These are phyloP conservation scores for Claviceps digitariae DNA, from an alignment of 2,329 filamentous ascomycete species.

Conservation along the genomic window DNA sequence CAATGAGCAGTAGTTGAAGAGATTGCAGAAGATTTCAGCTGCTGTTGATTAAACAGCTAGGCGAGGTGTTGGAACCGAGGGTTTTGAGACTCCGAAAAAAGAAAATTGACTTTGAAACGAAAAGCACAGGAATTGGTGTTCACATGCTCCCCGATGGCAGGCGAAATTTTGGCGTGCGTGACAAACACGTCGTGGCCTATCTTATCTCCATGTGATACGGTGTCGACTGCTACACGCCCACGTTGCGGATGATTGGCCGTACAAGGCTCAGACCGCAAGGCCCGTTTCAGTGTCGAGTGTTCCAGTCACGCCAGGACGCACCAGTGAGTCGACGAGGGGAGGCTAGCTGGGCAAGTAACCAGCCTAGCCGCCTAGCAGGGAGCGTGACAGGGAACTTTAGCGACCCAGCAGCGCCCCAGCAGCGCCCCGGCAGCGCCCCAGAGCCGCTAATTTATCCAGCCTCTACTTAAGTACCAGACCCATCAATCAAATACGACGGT, in stretches of 20 bases:
- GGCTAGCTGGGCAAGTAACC: no score
- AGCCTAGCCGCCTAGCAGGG: neutral
- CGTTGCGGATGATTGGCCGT: no score
- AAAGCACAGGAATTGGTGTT: neutral
- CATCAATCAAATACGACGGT: neutral
- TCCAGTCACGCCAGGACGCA: no score
- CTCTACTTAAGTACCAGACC: neutral
- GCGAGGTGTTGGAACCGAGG: neutral
- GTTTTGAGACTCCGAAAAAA: neutral
- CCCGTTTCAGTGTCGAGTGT: no score
- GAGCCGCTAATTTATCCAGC: neutral
- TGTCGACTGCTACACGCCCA: no score
- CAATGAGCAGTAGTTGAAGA: neutral
- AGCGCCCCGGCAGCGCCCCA: neutral
- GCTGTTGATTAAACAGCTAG: neutral
- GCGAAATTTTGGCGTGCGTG: no score
- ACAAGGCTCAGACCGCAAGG: no score
- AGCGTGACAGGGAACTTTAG: neutral
- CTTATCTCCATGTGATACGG: neutral
- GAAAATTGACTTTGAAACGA: neutral
- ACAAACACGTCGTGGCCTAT: neutral
- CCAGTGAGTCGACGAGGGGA: no score
- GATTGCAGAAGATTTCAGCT: neutral
- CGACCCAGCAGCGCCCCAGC: neutral
- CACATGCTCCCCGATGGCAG: neutral